phyloP scores from a whole-genome alignment of 257 asterid species.

The Nicotiana noctiflora region DNA sequence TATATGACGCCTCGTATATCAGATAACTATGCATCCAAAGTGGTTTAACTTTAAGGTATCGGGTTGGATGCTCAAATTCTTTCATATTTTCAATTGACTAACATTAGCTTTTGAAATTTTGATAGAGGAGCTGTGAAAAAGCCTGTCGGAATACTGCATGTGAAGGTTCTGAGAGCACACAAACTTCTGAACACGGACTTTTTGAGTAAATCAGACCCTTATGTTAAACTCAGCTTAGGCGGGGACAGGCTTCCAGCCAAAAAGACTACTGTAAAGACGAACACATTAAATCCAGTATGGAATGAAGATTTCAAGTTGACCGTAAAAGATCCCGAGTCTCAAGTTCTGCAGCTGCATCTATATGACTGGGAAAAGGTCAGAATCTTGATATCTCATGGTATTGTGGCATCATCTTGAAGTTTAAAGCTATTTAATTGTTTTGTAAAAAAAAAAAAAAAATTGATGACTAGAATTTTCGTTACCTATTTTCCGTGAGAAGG shows the following conservation, averaged over 20 bases:
- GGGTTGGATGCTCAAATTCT: background rate
- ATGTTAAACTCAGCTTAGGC: slow-evolving; percentile 60
- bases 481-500: background rate
- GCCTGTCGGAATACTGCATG: slow-evolving; percentile 82
- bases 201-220: slow-evolving; percentile 67
- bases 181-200: slow-evolving; percentile 64
- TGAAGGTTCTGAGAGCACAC: slow-evolving; percentile 55
- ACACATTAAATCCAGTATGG: slow-evolving; percentile 73
- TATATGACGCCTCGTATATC: background rate
- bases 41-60: background rate
- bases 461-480: background rate
- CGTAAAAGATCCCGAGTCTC: slow-evolving; percentile 67
- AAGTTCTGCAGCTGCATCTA: slow-evolving; percentile 51
- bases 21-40: background rate
- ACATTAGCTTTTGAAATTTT: background rate
- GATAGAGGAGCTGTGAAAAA: slow-evolving; percentile 65
- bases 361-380: slow-evolving; percentile 83
- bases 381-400: background rate
- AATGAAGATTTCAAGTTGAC: slow-evolving; percentile 62
- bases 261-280: slow-evolving; percentile 65
- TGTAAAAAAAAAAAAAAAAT: too few species aligned
- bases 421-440: background rate
- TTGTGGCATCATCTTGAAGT: background rate
- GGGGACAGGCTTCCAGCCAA: slow-evolving; percentile 57
- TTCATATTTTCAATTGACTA: background rate